Conservation (phyloP, 2,329 filamentous ascomycete genomes). For the Pseudogymnoascus sp. region DNA sequence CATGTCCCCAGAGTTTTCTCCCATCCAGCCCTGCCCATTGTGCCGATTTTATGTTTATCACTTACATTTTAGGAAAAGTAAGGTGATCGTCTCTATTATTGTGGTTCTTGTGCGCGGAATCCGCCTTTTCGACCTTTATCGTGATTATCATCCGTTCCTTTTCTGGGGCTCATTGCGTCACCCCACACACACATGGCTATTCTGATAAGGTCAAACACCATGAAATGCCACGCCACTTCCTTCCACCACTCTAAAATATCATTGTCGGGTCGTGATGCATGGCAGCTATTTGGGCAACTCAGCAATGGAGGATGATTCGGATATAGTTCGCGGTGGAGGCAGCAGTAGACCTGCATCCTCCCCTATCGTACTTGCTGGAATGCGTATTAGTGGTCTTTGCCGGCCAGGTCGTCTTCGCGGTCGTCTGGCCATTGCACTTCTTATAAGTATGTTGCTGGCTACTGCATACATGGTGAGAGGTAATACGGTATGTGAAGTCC, state of each 20-base stretch:
- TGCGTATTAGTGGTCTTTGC: slow-evolving; percentile 18
- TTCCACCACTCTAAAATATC: neutral
- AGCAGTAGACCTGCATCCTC: slow-evolving; percentile 13
- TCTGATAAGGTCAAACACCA: slow-evolving; percentile 1
- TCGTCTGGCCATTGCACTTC: slow-evolving; percentile 14
- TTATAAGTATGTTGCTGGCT: slow-evolving; percentile 16
- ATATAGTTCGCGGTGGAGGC: neutral
- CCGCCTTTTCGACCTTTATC: neutral
- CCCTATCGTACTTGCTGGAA: slow-evolving; percentile 17
- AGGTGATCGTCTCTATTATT: neutral
- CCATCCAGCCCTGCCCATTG: neutral
- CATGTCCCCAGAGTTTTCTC: neutral
- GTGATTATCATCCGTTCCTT: slow-evolving; percentile 2
- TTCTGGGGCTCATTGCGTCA: neutral
- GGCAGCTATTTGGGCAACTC: neutral
- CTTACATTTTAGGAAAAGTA: neutral
- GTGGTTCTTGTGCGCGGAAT: neutral
- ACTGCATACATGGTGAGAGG: slow-evolving; percentile 10
- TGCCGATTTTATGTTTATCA: slow-evolving; percentile 1
- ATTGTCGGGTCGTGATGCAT: neutral
- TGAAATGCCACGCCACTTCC: neutral
- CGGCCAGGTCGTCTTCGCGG: slow-evolving; percentile 21
- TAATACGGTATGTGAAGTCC: neutral
- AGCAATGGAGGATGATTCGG: neutral
- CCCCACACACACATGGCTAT: neutral